Evolutionary conservation across 495 filamentous ascomycete species (phyloP).

Genomic region (Haplographium delicatum): DNA sequence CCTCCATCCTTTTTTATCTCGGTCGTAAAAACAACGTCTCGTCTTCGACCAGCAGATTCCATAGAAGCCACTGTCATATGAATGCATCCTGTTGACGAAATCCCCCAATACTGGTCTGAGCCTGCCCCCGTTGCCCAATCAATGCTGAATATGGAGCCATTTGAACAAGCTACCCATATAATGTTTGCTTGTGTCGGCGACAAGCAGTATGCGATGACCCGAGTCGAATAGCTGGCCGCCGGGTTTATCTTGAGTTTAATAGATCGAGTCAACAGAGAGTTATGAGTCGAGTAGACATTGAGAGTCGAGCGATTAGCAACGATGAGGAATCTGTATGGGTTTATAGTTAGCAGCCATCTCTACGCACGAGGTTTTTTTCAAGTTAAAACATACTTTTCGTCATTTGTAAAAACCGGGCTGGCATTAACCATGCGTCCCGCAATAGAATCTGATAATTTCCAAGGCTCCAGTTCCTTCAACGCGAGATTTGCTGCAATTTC

Average conservation of each 20-base stretch:
- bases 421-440: constrained; percentile 66
- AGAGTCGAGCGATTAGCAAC: constrained; percentile 57
- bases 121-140: constrained; percentile 64
- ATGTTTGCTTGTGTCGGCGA: constrained; percentile 53
- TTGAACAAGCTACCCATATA: constrained; percentile 65
- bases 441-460: constrained; percentile 56
- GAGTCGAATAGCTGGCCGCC: constrained; percentile 17
- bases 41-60: constrained; percentile 28
- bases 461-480: constrained; percentile 24
- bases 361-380: too few relatives aligned
- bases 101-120: constrained; percentile 32
- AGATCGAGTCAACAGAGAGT: constrained; percentile 70
- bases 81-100: constrained; percentile 34
- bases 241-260: constrained; percentile 35
- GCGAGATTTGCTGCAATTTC: not conserved
- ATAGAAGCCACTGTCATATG: constrained; percentile 40
- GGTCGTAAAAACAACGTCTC: constrained; percentile 41
- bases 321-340: constrained; percentile 60
- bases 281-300: constrained; percentile 73
- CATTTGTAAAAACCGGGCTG: constrained; percentile 70
- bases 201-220: constrained; percentile 50
- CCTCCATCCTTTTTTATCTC: constrained; percentile 28
- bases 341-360: constrained; percentile 34
- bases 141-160: constrained; percentile 63
- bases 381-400: constrained; percentile 83